Base-by-base conservation (phyloP, 2,329 filamentous ascomycete genomes). In the Claviceps capensis region DNA sequence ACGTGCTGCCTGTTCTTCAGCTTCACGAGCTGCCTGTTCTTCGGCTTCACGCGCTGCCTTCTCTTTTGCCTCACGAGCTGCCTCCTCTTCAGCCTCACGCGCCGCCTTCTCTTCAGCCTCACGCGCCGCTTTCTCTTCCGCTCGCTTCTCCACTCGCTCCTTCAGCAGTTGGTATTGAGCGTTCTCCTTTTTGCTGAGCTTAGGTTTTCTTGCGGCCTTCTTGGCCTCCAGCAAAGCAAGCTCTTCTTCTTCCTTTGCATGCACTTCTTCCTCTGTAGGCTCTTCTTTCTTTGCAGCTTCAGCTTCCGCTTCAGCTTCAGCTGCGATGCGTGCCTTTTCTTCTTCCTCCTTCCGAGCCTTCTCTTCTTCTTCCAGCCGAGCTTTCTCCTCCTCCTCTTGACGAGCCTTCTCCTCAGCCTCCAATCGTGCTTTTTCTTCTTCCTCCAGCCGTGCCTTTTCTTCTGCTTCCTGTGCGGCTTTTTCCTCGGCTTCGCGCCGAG, bases 191-290 rank as follows among this genome's bases (percentile, higher is more conserved):
- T 70, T 75, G 2, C 59, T 61, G 13, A 74, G 58, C 54, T 67
- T 75, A 51, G 65, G 63, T 51, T 65, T 64, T 60, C 74, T 79
- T 57, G 72, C 74, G 1, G 67, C 67, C 57, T 75, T 77, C 59
- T 77, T 79, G 23, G 67, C 65, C 44, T 70, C 72, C 4, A 75
- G 62, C 4, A 62, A 59, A 14, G 62, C 67, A 13, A 73, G 61
- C 53, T 74, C 68, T 11, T 63, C 61, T 53, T 72, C 67, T 48
- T 70, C 65, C 19, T 57, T 52, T 2, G 54, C 57, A 34, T 11
- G 30, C 30, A 34, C 30, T 34, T 34, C 30, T 34, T 11, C 9
- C 30, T 34, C 30, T 34, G 30, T 34, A 34, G 30, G 30, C 30
- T 34, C 30, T 34, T 34, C 30, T 34, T 34, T 34, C 30, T 34